These are phyloP conservation scores for Maudiozyma saulgeensis DNA, from an alignment of 805 yeast species.

Conservation along the genomic window DNA sequence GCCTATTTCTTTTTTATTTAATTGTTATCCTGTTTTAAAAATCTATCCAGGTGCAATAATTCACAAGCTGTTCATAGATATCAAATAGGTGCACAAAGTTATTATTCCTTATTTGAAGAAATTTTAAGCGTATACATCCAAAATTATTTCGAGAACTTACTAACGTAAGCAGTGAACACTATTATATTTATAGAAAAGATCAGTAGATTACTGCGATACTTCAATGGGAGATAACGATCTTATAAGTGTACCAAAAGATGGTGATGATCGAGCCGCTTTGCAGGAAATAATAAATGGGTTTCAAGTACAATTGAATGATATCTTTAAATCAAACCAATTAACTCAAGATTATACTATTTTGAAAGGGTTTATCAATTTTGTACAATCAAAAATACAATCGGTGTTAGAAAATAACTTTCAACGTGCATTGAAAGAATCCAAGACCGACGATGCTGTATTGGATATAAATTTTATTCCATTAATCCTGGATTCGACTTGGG, in stretches of 20 bases:
- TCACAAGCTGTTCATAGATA: background rate
- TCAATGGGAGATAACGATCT: no score
- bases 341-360: conserved; percentile 23
- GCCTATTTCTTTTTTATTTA: background rate
- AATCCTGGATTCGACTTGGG: conserved; percentile 47
- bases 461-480: conserved; percentile 11
- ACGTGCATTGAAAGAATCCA: conserved; percentile 10
- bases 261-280: conserved; percentile 1
- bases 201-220: no score
- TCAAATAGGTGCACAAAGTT: no score
- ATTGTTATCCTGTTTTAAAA: background rate
- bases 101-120: no score
- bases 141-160: no score
- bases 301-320: conserved; percentile 16
- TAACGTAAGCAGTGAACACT: no score
- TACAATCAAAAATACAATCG: conserved; percentile 21
- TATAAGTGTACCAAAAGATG: no score
- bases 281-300: conserved; percentile 12
- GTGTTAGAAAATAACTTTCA: conserved; percentile 6
- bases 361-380: conserved; percentile 21
- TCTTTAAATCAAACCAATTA: conserved; percentile 18
- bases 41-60: background rate
- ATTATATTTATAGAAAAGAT: no score
- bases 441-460: conserved; percentile 6
- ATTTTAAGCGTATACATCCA: no score